Base-by-base conservation (phyloP, 768 basidiomycete genomes). In the Pisolithus sp. region DNA sequence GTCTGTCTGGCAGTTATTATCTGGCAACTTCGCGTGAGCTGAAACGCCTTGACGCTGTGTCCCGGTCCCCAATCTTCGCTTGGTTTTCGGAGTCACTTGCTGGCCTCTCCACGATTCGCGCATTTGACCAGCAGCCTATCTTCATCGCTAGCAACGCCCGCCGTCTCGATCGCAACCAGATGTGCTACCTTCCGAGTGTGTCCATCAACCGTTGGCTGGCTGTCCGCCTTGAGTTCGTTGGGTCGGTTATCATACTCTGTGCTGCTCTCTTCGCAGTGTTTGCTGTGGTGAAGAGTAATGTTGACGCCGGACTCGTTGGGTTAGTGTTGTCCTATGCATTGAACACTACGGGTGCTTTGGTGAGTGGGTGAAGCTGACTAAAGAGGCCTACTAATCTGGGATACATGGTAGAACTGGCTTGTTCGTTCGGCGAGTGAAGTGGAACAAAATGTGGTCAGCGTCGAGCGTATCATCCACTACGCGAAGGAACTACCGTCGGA, bases 31-130 rank as follows among this genome's bases (percentile, higher is more conserved):
- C 86, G 1, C 83, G 91, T 23, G 91, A 93, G 64, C 76, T 93
- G 23, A 92, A 93, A 65, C 87, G 91, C 13, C 75, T 94, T 13
- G 91, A 93, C 57, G 87, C 92, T 0, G 85, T 91, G 23, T 90
- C 90, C 5, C 83, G 89, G 37, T 91, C 89, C 0, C 93, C 94
- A 1, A 91, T 98, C 53, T 94, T 95, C 66, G 86, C 85, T 0
- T 88, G 85, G 83, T 90, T 90, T 64, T 86, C 86, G 2, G 89
- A 90, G 64, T 85, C 80, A 3, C 69, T 83, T 36, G 76, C 79
- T 3, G 92, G 92, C 6, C 67, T 91, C 36, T 82, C 88, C 1
- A 93, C 89, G 2, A 93, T 94, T 58, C 80, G 90, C 0, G 89
- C 89, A 0, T 93, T 86, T 71, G 68, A 73, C 34, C 89, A 90